Percentiles rank a stretch among this genome's conserved stretches.
phyloP scores from a whole-genome alignment of 129 eudicot genomes.

The Gnaphalium uliginosum region DNA sequence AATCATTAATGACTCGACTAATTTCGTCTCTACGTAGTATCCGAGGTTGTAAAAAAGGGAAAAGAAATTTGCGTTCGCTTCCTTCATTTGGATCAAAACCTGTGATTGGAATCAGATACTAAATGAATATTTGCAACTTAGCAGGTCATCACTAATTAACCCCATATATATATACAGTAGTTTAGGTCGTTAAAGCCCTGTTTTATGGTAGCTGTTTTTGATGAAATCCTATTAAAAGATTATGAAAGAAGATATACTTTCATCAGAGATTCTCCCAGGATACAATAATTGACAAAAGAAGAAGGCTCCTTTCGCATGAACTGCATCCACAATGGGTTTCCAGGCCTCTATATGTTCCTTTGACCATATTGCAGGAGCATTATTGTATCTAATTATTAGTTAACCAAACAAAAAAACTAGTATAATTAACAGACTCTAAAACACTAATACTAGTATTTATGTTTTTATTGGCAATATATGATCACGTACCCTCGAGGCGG shows the following conservation, averaged over 20 bases:
- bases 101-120: not conserved
- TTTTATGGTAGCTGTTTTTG: too few relatives aligned
- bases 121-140: not conserved
- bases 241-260: slow-evolving; percentile 11
- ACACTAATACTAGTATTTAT: too few relatives aligned
- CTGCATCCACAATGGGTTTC: slow-evolving; percentile 53
- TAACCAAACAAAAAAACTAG: too few relatives aligned
- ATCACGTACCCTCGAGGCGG: slow-evolving; percentile 36
- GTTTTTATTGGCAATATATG: too few relatives aligned
- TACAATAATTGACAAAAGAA: slow-evolving; percentile 56
- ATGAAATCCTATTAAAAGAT: too few relatives aligned
- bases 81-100: slow-evolving; percentile 36
- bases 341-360: slow-evolving; percentile 56
- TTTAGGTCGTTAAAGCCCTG: too few relatives aligned
- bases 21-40: slow-evolving; percentile 32
- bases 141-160: not conserved
- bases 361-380: slow-evolving; percentile 51
- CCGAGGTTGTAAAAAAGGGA: slow-evolving; percentile 23
- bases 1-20: slow-evolving; percentile 24
- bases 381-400: not conserved
- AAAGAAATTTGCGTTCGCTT: slow-evolving; percentile 35
- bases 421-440: too few relatives aligned
- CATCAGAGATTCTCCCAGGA: slow-evolving; percentile 38
- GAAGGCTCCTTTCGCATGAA: slow-evolving; percentile 53
- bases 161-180: too few relatives aligned